Evolutionary conservation across 768 basidiomycete genomes (phyloP).

Genomic region (Scleroderma citrinum): DNA sequence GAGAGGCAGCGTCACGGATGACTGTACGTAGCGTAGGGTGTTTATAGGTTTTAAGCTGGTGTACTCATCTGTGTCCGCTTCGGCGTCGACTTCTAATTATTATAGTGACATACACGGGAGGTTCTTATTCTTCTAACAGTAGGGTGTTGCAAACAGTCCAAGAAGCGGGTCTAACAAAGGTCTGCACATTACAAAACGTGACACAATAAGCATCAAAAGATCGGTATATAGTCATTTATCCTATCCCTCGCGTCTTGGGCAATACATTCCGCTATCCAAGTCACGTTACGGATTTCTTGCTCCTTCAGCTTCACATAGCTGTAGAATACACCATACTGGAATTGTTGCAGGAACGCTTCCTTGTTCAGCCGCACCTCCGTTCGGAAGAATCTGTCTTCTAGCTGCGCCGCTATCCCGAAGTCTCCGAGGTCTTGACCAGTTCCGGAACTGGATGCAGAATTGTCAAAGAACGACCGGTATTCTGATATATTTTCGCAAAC

Average conservation of each 20-base stretch:
- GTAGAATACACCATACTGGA: slow-evolving; percentile 91
- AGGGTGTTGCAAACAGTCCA: too few species aligned
- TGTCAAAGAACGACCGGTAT: slow-evolving; percentile 86
- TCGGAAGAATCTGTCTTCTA: slow-evolving; percentile 94
- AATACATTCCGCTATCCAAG: slow-evolving; percentile 97
- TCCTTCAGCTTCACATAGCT: slow-evolving; percentile 90
- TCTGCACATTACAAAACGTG: neutral
- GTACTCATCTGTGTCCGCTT: too few species aligned
- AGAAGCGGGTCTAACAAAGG: neutral
- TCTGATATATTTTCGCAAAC: slow-evolving; percentile 86
- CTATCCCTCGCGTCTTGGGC: slow-evolving; percentile 94
- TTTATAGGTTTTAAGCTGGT: too few species aligned
- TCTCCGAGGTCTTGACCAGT: slow-evolving; percentile 33
- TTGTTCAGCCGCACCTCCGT: slow-evolving; percentile 94
- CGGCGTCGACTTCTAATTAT: too few species aligned
- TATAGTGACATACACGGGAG: too few species aligned
- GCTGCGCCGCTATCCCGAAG: slow-evolving; percentile 51
- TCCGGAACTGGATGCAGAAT: slow-evolving; percentile 30
- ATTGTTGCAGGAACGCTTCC: slow-evolving; percentile 91
- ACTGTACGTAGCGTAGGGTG: too few species aligned
- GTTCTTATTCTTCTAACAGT: too few species aligned
- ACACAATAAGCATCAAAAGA: slow-evolving; percentile 45
- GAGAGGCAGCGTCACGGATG: too few species aligned
- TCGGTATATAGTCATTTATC: slow-evolving; percentile 92
- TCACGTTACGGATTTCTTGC: slow-evolving; percentile 83